Percentiles rank a stretch among this genome's conserved stretches.
Evolutionary conservation across 305 asterid species (phyloP).

Genomic region (Fraxinus xanthoxyloides): DNA sequence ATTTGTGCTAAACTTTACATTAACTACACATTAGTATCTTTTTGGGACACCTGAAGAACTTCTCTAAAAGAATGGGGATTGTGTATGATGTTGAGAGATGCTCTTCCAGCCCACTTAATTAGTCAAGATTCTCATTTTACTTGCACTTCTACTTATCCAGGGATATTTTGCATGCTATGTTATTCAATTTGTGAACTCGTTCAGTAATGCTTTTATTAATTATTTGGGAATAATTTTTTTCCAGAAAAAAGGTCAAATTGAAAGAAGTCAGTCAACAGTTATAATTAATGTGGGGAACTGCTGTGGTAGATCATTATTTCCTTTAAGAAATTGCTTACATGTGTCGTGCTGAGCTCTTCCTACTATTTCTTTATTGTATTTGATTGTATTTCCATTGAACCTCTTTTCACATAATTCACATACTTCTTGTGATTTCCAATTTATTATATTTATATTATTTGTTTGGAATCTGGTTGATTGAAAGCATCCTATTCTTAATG

Average conservation of each 20-base stretch:
- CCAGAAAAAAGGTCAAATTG: not conserved
- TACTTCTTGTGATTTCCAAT: not conserved
- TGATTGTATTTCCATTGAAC: not conserved
- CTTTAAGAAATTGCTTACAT: not conserved
- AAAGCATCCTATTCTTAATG: not conserved
- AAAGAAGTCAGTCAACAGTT: not conserved
- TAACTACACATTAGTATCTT: not conserved
- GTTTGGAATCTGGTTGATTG: not conserved
- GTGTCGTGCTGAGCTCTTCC: not conserved
- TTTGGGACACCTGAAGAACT: not conserved
- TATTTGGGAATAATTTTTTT: not conserved
- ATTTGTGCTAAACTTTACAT: not conserved
- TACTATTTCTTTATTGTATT: not conserved
- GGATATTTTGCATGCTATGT: not conserved
- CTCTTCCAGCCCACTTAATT: not conserved
- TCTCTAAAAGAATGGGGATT: not conserved
- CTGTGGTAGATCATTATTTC: not conserved
- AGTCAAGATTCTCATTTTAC: not conserved
- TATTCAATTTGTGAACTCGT: not conserved
- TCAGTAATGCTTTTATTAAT: not conserved
- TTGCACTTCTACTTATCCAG: not conserved
- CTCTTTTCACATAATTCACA: not conserved
- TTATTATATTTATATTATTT: not conserved
- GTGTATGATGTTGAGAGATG: not conserved
- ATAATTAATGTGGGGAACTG: not conserved